Conservation (phyloP, 495 filamentous ascomycete species). For the Penicillium pancosmium region DNA sequence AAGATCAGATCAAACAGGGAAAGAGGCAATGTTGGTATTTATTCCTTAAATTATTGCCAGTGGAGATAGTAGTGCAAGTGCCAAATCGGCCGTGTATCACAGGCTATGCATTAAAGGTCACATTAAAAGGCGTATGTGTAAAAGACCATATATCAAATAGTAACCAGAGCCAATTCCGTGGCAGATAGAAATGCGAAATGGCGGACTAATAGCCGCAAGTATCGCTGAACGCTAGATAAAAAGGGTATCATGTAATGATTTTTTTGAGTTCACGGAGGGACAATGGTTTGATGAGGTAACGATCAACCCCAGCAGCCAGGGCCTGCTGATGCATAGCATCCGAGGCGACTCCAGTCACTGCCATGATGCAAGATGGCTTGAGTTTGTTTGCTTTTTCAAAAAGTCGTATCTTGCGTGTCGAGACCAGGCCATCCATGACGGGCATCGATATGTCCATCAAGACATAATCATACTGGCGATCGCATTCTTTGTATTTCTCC, state of each 20-base stretch:
- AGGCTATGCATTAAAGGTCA: no score
- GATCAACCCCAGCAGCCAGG: constrained; percentile 46
- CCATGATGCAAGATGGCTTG: constrained; percentile 43
- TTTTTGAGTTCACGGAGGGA: constrained; percentile 44
- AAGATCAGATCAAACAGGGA: no score
- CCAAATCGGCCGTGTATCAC: no score
- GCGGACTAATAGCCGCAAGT: neutral
- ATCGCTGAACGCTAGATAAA: constrained; percentile 7
- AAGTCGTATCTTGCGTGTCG: constrained; percentile 57
- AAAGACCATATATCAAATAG: no score
- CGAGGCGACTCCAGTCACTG: constrained; percentile 51
- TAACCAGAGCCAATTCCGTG: no score
- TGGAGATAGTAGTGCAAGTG: no score
- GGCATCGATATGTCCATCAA: constrained; percentile 73
- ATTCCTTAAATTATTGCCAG: no score
- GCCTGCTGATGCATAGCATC: constrained; percentile 45
- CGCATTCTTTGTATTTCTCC: constrained; percentile 47
- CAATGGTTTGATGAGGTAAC: constrained; percentile 54
- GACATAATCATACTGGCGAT: constrained; percentile 49
- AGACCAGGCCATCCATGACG: constrained; percentile 63
- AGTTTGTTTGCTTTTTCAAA: constrained; percentile 42
- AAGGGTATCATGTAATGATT: constrained; percentile 33
- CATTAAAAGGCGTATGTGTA: no score
- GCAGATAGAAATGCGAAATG: no score
- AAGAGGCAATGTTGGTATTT: no score